A percentile compares a stretch with the other conserved stretches of the same genome.
Conservation (phyloP, 192 early-diverging fungal genomes). For the Coemansia sp. region DNA sequence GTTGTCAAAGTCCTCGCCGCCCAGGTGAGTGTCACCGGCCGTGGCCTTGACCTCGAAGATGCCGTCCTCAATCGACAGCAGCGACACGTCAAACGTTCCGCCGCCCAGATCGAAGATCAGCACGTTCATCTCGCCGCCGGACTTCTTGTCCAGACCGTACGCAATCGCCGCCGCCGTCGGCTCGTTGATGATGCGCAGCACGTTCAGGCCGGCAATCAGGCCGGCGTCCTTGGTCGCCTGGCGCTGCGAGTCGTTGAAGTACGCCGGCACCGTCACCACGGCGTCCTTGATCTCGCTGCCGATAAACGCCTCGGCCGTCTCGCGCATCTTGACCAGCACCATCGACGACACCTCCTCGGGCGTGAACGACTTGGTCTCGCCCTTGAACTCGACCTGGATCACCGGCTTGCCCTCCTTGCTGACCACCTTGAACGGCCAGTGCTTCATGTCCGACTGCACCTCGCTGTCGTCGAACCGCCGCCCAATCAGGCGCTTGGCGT, state of each 20-base stretch:
- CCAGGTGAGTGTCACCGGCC: slow-evolving; percentile 97
- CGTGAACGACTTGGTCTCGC: slow-evolving; percentile 93
- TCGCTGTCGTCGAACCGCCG: slow-evolving; percentile 86
- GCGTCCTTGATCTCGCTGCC: slow-evolving; percentile 80
- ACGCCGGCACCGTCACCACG: slow-evolving; percentile 96
- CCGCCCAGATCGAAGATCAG: slow-evolving; percentile 98
- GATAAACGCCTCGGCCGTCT: slow-evolving; percentile 91
- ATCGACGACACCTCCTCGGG: slow-evolving; percentile 97
- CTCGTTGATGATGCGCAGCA: slow-evolving; percentile 99
- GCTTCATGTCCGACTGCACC: slow-evolving; percentile 99
- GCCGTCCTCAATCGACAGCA: slow-evolving; percentile 94
- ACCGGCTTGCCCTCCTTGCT: slow-evolving; percentile 82
- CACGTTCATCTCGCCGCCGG: slow-evolving; percentile 81
- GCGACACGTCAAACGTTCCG: slow-evolving; percentile 97
- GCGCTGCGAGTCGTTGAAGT: slow-evolving; percentile 99
- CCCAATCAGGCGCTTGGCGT: slow-evolving; percentile 98
- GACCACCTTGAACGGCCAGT: slow-evolving; percentile 97
- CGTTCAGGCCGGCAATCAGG: slow-evolving; percentile 92
- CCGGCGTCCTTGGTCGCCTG: slow-evolving; percentile 99
- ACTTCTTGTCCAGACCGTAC: slow-evolving; percentile 98
- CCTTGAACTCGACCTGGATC: slow-evolving; percentile 93
- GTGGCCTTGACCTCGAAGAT: slow-evolving; percentile 99
- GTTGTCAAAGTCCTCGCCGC: slow-evolving; percentile 99
- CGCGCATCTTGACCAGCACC: slow-evolving; percentile 98
- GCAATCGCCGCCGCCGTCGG: slow-evolving; percentile 99